Evolutionary conservation across 106 monocot species (phyloP), one percentile per base, ranked within the genome.

Genomic region (Alisma plantagoaquatica): DNA sequence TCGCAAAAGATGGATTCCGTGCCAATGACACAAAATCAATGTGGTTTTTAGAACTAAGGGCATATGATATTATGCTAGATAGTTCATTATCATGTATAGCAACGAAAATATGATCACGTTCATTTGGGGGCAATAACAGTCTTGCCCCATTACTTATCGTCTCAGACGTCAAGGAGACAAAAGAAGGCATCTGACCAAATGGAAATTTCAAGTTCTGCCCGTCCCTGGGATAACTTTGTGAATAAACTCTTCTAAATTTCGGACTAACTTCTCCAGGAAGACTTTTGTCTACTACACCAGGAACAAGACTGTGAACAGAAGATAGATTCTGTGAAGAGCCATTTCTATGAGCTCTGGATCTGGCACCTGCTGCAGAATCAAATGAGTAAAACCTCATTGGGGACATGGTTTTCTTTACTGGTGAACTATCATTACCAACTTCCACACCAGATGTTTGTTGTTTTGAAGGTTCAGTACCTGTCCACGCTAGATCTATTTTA

Each of bases 401-500:
- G 23, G 79, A 59, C 23, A 72, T 57, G 28, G 64, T 8, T 14
- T 76, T 96, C 41, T 31, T 78, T 29, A 49, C 53, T 1, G 21
- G 30, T 21, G 67, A 73, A 32, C 61, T 62, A 65, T 67, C 67
- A 35, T 35, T 50, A 62, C 49, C 57, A 26, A 53, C 10, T 44
- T 59, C 65, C 4, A 41, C n/a, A n/a, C n/a, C n/a, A n/a, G n/a
- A n/a, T n/a, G 35, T 38, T 38, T 14, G 35, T 7, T 38, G 35
- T 7, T 7, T 6, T 38, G 35, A 38, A 14, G 9, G 14, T 38
- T 66, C 33, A 14, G 63, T 61, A 56, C 86, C 92, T 60, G 62
- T 79, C 92, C 92, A 93, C 67, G 77, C 79, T 25, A 61, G 80
- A 77, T 93, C 93, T n/a, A 93, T 87, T 56, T 65, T 79, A 49